Conservation (phyloP, 371 early-diverging fungal species). For the Blastocladiella emersonii region DNA sequence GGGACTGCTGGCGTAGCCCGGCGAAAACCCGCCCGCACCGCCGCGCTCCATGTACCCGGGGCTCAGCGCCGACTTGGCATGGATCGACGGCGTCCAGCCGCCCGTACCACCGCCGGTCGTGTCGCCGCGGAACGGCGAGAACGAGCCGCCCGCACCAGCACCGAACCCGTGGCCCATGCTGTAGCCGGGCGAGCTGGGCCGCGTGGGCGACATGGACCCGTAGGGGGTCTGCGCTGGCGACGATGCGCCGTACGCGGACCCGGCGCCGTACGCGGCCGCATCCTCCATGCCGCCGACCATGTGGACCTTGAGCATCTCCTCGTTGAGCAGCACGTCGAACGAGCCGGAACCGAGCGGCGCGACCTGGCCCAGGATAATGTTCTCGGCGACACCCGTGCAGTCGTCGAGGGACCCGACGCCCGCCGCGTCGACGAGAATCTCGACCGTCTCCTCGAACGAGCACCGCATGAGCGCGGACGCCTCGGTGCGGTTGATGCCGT, state of each 20-base stretch:
- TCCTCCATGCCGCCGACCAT: constrained; percentile 2
- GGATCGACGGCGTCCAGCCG: constrained; percentile 3
- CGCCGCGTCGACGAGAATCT: constrained; percentile 97
- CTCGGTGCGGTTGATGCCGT: constrained; percentile 97
- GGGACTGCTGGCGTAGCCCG: not conserved
- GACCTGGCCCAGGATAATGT: constrained; percentile 97
- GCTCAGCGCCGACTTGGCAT: too few relatives aligned
- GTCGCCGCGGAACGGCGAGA: constrained; percentile 14
- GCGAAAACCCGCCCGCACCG: constrained; percentile 4
- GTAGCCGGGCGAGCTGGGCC: not conserved
- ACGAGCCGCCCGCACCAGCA: constrained; percentile 10
- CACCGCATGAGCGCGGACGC: constrained; percentile 94
- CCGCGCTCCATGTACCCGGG: too few relatives aligned
- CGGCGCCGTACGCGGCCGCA: constrained; percentile 6
- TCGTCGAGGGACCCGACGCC: constrained; percentile 85
- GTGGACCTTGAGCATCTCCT: constrained; percentile 58
- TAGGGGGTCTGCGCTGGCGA: not conserved
- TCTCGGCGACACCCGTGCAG: constrained; percentile 94
- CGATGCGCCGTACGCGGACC: constrained; percentile 2
- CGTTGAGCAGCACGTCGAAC: constrained; percentile 84
- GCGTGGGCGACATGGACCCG: not conserved
- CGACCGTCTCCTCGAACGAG: constrained; percentile 99
- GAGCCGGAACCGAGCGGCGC: constrained; percentile 97
- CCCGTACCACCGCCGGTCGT: too few relatives aligned
- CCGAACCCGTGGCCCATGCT: too few relatives aligned